phyloP scores from a whole-genome alignment of 495 filamentous ascomycete genomes.

The Penicillium pulvis region DNA sequence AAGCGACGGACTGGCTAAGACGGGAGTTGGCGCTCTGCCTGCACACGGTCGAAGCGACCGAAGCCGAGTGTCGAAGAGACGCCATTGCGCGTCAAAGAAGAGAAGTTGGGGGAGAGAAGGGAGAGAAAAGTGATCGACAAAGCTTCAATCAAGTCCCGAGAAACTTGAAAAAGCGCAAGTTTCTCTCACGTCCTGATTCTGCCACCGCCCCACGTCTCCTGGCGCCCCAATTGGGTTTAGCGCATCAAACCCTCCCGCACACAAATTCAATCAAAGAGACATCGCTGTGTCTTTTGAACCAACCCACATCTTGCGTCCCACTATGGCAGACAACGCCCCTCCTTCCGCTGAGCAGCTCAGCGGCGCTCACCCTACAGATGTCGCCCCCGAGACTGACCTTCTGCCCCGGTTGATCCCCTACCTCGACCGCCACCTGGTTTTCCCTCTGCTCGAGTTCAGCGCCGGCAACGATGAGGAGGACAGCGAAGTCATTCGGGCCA shows the following conservation, averaged over 20 bases:
- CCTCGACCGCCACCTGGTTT: slow-evolving; percentile 94
- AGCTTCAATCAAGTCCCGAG: slow-evolving; percentile 13
- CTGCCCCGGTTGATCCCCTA: slow-evolving; percentile 86
- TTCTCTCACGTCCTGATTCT: slow-evolving; percentile 31
- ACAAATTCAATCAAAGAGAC: slow-evolving; percentile 38
- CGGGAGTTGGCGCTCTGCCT: slow-evolving; percentile 36
- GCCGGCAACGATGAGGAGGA: slow-evolving; percentile 58
- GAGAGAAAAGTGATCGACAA: slow-evolving; percentile 19
- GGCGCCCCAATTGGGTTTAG: slow-evolving; percentile 38
- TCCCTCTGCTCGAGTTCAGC: slow-evolving; percentile 89
- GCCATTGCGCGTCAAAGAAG: slow-evolving; percentile 33
- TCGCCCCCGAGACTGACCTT: slow-evolving; percentile 72
- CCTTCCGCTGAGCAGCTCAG: slow-evolving; percentile 59
- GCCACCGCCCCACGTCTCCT: slow-evolving; percentile 27
- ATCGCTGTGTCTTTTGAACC: slow-evolving; percentile 21
- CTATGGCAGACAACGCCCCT: slow-evolving; percentile 69
- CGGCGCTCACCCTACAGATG: slow-evolving; percentile 53
- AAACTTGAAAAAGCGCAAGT: slow-evolving; percentile 24
- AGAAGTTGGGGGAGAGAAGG: slow-evolving; percentile 11
- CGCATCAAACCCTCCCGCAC: slow-evolving; percentile 43
- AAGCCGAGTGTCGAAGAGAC: slow-evolving; percentile 36
- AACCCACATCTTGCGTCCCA: slow-evolving; percentile 24
- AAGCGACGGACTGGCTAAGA: slow-evolving; percentile 35
- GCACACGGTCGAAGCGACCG: slow-evolving; percentile 39
- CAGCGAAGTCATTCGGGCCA: slow-evolving; percentile 73